Conservation (phyloP, 2,329 filamentous ascomycete species). For the Penicillium decumbens region DNA sequence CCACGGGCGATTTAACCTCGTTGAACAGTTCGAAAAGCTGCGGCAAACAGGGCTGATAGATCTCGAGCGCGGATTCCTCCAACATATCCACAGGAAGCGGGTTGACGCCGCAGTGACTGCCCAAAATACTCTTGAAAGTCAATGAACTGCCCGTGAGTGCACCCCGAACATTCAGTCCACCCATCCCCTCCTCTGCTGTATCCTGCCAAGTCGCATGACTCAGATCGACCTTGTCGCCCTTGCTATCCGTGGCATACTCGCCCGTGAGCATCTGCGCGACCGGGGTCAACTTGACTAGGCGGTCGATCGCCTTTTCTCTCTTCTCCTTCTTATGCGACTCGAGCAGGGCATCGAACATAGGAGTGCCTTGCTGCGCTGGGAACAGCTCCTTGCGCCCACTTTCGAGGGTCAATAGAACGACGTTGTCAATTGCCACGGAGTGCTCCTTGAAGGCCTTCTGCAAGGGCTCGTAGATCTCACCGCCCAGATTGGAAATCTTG, state of each 20-base stretch:
- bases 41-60: conserved; percentile 42
- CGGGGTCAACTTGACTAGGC: conserved; percentile 28
- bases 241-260: conserved; percentile 32
- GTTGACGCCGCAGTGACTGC: conserved; percentile 40
- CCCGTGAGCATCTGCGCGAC: conserved; percentile 36
- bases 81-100: conserved; percentile 40
- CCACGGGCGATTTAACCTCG: conserved; percentile 18
- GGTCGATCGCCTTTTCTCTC: conserved; percentile 24
- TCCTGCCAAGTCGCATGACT: conserved; percentile 21
- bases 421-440: conserved; percentile 36
- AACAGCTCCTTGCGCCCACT: conserved; percentile 42
- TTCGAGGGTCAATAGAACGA: conserved; percentile 39
- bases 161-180: conserved; percentile 37
- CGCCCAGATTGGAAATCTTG: conserved; percentile 36
- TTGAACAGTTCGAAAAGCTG: conserved; percentile 39
- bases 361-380: conserved; percentile 34
- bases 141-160: conserved; percentile 38
- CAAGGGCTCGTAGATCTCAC: conserved; percentile 30
- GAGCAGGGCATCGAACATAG: conserved; percentile 32
- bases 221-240: conserved; percentile 22
- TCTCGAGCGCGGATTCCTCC: conserved; percentile 33
- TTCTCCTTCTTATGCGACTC: conserved; percentile 25
- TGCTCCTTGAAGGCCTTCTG: conserved; percentile 26
- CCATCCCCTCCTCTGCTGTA: conserved; percentile 20
- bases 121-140: conserved; percentile 39